These are phyloP conservation scores for Chamaecrista fasciculata DNA, from an alignment of 306 rosid species.

Conservation along the genomic window DNA sequence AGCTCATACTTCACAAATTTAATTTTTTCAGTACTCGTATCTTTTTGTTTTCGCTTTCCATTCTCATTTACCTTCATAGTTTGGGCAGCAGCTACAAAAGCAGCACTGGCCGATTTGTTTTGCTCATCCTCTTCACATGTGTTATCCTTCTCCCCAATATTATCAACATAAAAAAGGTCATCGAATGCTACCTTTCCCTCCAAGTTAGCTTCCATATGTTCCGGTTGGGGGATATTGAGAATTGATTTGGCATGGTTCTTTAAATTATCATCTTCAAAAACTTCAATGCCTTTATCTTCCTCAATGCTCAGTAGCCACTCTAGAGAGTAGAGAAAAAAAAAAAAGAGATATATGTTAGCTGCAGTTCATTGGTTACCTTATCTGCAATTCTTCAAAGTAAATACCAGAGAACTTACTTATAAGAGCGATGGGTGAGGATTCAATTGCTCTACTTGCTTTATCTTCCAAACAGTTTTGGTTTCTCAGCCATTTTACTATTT, in stretches of 20 bases:
- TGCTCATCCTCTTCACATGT: slow-evolving; percentile 33
- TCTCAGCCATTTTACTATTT: slow-evolving; percentile 50
- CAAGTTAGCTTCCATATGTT: slow-evolving; percentile 32
- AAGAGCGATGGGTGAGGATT: slow-evolving; percentile 55
- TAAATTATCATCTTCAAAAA: slow-evolving; percentile 51
- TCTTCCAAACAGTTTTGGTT: slow-evolving; percentile 44
- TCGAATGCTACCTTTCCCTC: slow-evolving; percentile 43
- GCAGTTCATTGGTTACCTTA: neutral
- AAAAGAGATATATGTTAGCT: slow-evolving; percentile 29
- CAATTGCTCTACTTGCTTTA: slow-evolving; percentile 37
- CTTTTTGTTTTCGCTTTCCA: slow-evolving; percentile 50
- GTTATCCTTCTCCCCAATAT: slow-evolving; percentile 37
- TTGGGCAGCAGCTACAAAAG: slow-evolving; percentile 54
- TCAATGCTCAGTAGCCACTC: slow-evolving; percentile 75
- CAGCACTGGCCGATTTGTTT: slow-evolving; percentile 43
- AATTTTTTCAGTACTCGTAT: slow-evolving; percentile 32
- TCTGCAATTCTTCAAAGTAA: slow-evolving; percentile 6
- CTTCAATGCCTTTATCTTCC: slow-evolving; percentile 50
- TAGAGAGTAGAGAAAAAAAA: slow-evolving; percentile 33
- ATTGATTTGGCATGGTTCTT: slow-evolving; percentile 37
- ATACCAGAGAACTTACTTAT: slow-evolving; percentile 43
- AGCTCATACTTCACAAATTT: slow-evolving; percentile 58
- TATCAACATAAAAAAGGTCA: slow-evolving; percentile 58
- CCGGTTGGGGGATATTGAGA: slow-evolving; percentile 30
- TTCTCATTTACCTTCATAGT: slow-evolving; percentile 41